A percentile compares a stretch with the other conserved stretches of the same genome.
Conservation (phyloP, 2,329 filamentous ascomycete species). For the Didymella arachidicola region DNA sequence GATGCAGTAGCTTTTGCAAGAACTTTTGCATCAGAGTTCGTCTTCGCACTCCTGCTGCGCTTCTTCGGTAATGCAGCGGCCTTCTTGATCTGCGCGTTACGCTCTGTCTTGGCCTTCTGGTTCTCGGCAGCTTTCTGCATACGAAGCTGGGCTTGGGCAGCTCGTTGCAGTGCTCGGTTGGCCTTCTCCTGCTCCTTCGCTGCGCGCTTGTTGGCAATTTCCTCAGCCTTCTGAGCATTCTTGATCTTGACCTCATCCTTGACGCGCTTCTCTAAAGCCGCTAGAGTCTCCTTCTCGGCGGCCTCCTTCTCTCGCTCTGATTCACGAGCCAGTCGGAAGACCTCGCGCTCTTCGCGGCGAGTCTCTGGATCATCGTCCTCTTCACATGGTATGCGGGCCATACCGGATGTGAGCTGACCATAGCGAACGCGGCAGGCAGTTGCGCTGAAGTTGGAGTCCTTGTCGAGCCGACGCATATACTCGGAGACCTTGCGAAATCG, state of each 20-base stretch:
- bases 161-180: conserved; percentile 33
- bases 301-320: conserved; percentile 32
- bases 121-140: conserved; percentile 28
- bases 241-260: conserved; percentile 30
- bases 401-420: conserved; percentile 52
- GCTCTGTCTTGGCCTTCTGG: conserved; percentile 24
- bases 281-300: conserved; percentile 26
- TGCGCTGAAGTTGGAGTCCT: conserved; percentile 54
- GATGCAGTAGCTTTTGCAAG: neutral
- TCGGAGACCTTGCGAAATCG: conserved; percentile 57
- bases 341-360: conserved; percentile 44
- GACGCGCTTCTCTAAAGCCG: conserved; percentile 22
- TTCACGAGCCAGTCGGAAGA: conserved; percentile 30
- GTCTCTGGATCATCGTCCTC: conserved; percentile 51
- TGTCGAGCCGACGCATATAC: conserved; percentile 52
- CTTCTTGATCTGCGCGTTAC: conserved; percentile 30
- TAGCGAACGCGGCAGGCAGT: conserved; percentile 58
- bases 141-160: conserved; percentile 29
- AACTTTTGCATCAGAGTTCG: neutral
- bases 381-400: conserved; percentile 56
- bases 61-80: conserved; percentile 9
- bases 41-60: neutral
- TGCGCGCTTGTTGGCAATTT: conserved; percentile 28
- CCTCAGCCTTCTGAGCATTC: conserved; percentile 37
- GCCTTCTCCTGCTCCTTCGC: conserved; percentile 28